Percentiles rank a stretch among this genome's conserved stretches.
phyloP scores from a whole-genome alignment of 805 yeast genomes.

The Torulaspora maleeae region DNA sequence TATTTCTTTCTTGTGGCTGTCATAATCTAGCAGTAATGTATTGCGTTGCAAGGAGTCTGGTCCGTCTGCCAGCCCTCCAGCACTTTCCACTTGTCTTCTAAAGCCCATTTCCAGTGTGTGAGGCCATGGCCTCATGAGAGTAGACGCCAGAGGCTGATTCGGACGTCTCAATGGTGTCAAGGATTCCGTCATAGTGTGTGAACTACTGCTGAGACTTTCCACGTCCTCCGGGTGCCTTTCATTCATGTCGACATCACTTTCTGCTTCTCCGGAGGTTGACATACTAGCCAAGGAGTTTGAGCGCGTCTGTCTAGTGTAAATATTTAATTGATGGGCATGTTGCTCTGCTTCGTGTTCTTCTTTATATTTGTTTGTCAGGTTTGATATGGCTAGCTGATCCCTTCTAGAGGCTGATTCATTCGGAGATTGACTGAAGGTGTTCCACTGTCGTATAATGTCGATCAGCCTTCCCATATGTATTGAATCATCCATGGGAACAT shows the following conservation, averaged over 20 bases:
- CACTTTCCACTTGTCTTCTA: constrained; percentile 3
- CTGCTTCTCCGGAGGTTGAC: constrained; percentile 16
- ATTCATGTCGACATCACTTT: constrained; percentile 30
- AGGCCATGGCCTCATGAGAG: constrained; percentile 7
- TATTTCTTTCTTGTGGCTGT: constrained; percentile 17
- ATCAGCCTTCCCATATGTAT: constrained; percentile 17
- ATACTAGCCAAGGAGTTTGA: constrained; percentile 20
- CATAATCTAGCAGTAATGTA: constrained; percentile 17
- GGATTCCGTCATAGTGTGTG: constrained; percentile 19
- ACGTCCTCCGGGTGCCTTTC: constrained; percentile 17
- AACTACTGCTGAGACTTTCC: constrained; percentile 32
- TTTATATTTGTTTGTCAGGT: background rate
- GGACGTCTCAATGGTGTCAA: constrained; percentile 10
- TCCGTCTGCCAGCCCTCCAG: constrained; percentile 2
- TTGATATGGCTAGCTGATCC: background rate
- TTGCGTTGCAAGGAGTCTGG: constrained; percentile 14
- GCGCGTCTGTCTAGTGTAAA: constrained; percentile 11
- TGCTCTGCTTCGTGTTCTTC: background rate
- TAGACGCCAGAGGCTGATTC: constrained; percentile 4
- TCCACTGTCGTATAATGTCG: constrained; percentile 27
- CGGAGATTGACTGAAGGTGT: constrained; percentile 15
- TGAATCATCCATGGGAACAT: constrained; percentile 9
- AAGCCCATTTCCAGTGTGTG: constrained; percentile 5
- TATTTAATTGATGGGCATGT: constrained; percentile 6
- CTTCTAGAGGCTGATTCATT: constrained; percentile 3